A percentile compares a stretch with the other conserved stretches of the same genome.
Evolutionary conservation across 768 basidiomycete genomes (phyloP).

Genomic region (Peribolospora baueri): DNA sequence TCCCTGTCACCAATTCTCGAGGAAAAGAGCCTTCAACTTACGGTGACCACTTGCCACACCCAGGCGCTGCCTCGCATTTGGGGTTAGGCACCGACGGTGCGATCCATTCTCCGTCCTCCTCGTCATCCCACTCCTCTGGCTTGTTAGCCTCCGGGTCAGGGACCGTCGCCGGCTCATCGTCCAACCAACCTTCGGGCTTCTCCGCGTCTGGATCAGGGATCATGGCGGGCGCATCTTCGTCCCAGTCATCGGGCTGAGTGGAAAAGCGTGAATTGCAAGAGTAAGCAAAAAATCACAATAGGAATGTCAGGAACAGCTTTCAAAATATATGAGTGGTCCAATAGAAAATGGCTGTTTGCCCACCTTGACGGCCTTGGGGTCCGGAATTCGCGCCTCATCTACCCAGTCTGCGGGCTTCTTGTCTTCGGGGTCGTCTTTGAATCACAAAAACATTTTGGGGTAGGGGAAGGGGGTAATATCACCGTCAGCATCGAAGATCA

Average conservation of each 20-base stretch:
- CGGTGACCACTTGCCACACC: constrained; percentile 80
- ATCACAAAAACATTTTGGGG: no score
- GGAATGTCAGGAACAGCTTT: background rate
- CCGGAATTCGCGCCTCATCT: constrained; percentile 59
- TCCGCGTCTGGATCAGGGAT: constrained; percentile 63
- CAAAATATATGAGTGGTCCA: no score
- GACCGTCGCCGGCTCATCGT: constrained; percentile 50
- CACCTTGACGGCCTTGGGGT: constrained; percentile 62
- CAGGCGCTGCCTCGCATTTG: constrained; percentile 58
- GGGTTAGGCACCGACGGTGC: constrained; percentile 74
- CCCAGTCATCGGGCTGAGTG: constrained; percentile 72
- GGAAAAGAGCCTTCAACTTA: background rate
- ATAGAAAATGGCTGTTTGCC: no score
- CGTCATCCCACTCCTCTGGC: constrained; percentile 99
- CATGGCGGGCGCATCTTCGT: constrained; percentile 84
- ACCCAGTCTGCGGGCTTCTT: constrained; percentile 83
- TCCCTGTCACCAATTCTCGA: constrained; percentile 3
- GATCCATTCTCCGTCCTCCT: constrained; percentile 97
- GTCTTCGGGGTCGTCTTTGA: constrained; percentile 57
- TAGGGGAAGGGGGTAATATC: no score
- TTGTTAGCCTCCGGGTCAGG: constrained; percentile 66
- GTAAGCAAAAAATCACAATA: background rate
- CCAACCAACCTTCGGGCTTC: constrained; percentile 91
- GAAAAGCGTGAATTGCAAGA: background rate
- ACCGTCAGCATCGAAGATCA: no score